Percentiles rank a stretch among this genome's conserved stretches.
phyloP scores from a whole-genome alignment of 129 eudicot genomes.

The Scalesia atractyloides region DNA sequence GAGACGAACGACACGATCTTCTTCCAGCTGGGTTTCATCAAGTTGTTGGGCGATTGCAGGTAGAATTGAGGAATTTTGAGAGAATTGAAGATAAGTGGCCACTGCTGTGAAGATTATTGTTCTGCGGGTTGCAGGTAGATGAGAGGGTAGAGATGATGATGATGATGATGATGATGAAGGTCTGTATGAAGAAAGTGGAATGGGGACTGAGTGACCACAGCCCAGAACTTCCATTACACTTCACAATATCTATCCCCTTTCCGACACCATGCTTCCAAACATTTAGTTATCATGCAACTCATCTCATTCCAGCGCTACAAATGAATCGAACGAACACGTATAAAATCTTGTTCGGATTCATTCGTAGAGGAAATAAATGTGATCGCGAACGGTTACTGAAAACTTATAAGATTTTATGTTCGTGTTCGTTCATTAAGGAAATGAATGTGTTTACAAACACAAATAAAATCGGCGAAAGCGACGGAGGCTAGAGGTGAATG shows the following conservation, averaged over 20 bases:
- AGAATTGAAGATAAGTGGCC: conserved; percentile 37
- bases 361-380: no score
- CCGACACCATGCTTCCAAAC: neutral
- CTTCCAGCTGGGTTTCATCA: conserved; percentile 61
- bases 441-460: no score
- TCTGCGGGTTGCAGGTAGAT: conserved; percentile 45
- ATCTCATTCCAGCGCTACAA: no score
- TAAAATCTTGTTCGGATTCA: no score
- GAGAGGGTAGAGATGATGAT: conserved; percentile 16
- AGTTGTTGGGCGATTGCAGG: conserved; percentile 58
- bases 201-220: conserved; percentile 29
- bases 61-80: conserved; percentile 26
- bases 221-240: conserved; percentile 43
- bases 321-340: no score
- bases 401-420: no score
- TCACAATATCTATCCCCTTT: neutral
- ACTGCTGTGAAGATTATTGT: conserved; percentile 48
- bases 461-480: no score
- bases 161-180: conserved; percentile 24
- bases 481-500: no score
- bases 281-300: neutral
- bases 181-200: conserved; percentile 32
- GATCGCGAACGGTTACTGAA: no score
- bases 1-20: conserved; percentile 67
- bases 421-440: no score